phyloP scores from a whole-genome alignment of 352 stramenopile species.

The Pelagophyceae sp. region DNA sequence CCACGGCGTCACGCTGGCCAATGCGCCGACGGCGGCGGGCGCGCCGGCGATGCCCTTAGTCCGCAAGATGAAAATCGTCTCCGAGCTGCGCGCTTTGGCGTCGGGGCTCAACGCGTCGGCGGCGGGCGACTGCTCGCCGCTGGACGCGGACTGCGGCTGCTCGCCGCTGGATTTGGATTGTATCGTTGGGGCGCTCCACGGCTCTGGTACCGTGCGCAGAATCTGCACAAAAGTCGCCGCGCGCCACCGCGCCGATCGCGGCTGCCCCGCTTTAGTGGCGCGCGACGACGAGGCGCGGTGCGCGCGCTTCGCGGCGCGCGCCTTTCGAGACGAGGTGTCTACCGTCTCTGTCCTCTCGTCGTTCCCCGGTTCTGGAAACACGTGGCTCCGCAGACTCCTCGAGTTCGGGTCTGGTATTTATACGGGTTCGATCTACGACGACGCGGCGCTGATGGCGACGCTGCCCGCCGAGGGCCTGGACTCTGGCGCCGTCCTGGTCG shows the following conservation, averaged over 20 bases:
- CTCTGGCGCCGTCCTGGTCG: conserved; percentile 18
- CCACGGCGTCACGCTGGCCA: not conserved
- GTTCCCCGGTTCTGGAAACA: conserved; percentile 34
- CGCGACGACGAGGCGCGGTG: not conserved
- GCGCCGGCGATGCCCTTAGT: not conserved
- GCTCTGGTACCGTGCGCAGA: not conserved
- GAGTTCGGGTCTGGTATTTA: conserved; percentile 28
- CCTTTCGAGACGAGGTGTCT: not conserved
- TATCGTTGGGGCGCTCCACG: not conserved
- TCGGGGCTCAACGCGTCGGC: not conserved
- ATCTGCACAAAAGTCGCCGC: not conserved
- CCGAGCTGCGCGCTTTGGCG: not conserved
- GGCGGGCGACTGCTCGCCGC: not conserved
- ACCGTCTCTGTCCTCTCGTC: conserved; percentile 13
- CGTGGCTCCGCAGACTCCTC: conserved; percentile 29
- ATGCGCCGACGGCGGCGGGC: no score
- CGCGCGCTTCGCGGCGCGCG: not conserved
- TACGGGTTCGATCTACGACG: conserved; percentile 32
- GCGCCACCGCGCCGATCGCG: not conserved
- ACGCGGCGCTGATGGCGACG: conserved; percentile 14
- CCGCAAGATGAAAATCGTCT: not conserved
- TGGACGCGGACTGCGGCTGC: not conserved
- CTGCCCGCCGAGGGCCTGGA: conserved; percentile 24
- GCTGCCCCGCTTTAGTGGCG: not conserved
- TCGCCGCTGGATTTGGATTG: not conserved